Base-by-base conservation (phyloP, 2,329 filamentous ascomycete genomes). In the Alternaria triticina region DNA sequence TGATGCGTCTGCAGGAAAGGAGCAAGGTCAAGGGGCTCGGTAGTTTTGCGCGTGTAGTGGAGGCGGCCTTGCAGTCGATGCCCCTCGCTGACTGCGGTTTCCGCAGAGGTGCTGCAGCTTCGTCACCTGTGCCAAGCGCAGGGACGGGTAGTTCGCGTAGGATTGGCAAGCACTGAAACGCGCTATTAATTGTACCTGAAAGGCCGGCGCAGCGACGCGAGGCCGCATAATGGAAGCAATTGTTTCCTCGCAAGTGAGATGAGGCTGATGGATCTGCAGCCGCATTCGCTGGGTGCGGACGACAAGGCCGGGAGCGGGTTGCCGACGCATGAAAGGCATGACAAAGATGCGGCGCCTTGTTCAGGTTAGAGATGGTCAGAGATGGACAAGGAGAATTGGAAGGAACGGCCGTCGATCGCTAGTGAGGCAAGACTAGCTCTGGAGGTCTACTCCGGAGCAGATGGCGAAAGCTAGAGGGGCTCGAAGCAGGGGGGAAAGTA, bases 151-250 rank as follows among this genome's bases (percentile, higher is more conserved):
- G 47, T 59, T 70, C 65, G 68, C 68, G 58, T 65, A 57, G 45
- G 62, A 69, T 65, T 62, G 61, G 60, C 66, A 57, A 40, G 30
- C 57, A 60, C 51, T 74, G 72, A 74, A 74, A 74, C 72, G 59
- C 63, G 62, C 65, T 57, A 66, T 55, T 23, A 57, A n/a, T 57
- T 61, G 46, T 54, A 63, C 49, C 57, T 51, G 33, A 60, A 61
- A 62, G 58, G 46, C 46, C 45, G 58, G 50, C 63, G 54, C 54
- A 51, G 57, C 60, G 61, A 59, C 43, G 54, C 45, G 52, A 54
- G n/a, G 44, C 47, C 4, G 45, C 33, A 23, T 54, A 22, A 25
- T 40, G 13, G 28, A 15, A 23, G 45, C 45, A n/a, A 43, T 22
- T 45, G 12, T 50, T 27, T 25, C 54, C 40, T 28, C n/a, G n/a